Base-by-base conservation (phyloP, 768 basidiomycete genomes). In the Cyathus striatus region DNA sequence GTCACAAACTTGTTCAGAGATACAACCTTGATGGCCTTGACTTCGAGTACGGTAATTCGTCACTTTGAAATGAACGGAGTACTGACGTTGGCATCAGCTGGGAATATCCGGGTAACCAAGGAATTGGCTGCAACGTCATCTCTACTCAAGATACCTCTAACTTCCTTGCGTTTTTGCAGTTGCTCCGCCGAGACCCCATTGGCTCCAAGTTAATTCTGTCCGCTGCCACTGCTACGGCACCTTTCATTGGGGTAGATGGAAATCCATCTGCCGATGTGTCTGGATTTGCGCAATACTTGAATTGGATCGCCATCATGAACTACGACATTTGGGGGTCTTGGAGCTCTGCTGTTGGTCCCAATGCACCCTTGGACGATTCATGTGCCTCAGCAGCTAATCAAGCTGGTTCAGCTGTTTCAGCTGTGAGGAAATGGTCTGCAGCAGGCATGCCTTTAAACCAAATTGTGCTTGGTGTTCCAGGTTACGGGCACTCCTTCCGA, bases 341-440 rank as follows among this genome's bases (percentile, higher is more conserved):
- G 76, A 79, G 73, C 59, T 58, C 68, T 52, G 58, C 79, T 43
- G 70, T 81, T 35, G 94, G 93, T 2, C 86, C 94, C 9, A 95
- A 94, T 60, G 82, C 93, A 3, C 92, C 94, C 6, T 75, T 96
- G n/a, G 67, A 83, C 34, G 83, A 95, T 61, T 71, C 75, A 1
- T 97, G 94, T 56, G 78, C 81, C 1, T 52, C 78, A 24, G 59
- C 77, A 6, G 56, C 61, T 6, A 69, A 78, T 43, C 83, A 83
- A 45, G 66, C 69, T 20, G 90, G 89, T 4, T 94, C 90, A 43
- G 92, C 88, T 9, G 68, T 73, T 4, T 79, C 80, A 20, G 86
- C 88, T 4, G 75, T 96, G 26, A 56, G 68, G 5, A 67, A 72
- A 10, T 96, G 93, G 93, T 75, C 69, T 1, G 59, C 57, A 0